Evolutionary conservation across 345 rosid species (phyloP).

Genomic region (Lepidium aucheri): DNA sequence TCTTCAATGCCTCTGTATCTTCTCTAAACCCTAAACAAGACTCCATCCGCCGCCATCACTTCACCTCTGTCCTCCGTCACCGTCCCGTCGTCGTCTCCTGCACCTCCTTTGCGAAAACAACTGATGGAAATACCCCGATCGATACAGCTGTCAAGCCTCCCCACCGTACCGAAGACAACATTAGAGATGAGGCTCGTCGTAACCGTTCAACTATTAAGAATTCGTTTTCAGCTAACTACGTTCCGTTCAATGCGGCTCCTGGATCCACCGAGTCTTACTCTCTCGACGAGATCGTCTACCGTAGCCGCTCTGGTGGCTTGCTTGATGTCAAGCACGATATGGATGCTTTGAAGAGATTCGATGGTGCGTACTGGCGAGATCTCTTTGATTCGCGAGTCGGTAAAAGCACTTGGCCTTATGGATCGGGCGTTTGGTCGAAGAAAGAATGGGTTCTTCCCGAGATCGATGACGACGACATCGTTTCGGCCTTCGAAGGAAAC

Average conservation of each 20-base stretch:
- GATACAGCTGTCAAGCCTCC: constrained; percentile 21
- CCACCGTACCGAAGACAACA: constrained; percentile 38
- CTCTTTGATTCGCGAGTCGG: constrained; percentile 86
- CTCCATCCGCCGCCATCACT: constrained; percentile 19
- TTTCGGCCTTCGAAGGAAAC: constrained; percentile 87
- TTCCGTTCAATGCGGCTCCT: constrained; percentile 57
- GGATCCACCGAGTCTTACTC: constrained; percentile 58
- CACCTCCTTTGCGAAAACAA: constrained; percentile 22
- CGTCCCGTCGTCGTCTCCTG: constrained; percentile 31
- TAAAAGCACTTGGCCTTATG: constrained; percentile 76
- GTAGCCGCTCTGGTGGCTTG: constrained; percentile 71
- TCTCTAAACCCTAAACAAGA: constrained; percentile 25
- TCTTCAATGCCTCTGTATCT: constrained; percentile 29
- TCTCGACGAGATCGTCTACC: constrained; percentile 83
- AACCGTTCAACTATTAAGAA: constrained; percentile 30
- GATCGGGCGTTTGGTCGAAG: constrained; percentile 90
- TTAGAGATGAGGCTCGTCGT: constrained; percentile 68
- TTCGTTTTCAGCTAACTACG: constrained; percentile 64
- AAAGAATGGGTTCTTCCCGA: constrained; percentile 91
- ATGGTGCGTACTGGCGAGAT: constrained; percentile 68
- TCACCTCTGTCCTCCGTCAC: neutral
- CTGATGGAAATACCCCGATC: constrained; percentile 14
- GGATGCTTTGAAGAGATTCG: constrained; percentile 55
- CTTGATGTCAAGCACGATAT: constrained; percentile 82
- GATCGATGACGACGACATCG: constrained; percentile 74